Conservation (phyloP, 2,329 filamentous ascomycete genomes). For the Claviceps paspali region DNA sequence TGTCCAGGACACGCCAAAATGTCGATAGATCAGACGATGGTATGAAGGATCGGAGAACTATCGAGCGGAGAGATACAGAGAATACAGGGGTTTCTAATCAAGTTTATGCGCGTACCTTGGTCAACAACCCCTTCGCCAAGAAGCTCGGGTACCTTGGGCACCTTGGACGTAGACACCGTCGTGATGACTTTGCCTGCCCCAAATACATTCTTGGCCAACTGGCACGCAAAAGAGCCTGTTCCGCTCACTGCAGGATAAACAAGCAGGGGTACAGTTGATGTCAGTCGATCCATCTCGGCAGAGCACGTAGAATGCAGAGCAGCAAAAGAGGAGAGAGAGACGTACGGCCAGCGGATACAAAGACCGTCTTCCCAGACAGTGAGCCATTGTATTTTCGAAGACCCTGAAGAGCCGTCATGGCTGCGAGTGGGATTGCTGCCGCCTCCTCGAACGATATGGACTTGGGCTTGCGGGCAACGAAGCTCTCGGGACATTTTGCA, state of each 20-base stretch:
- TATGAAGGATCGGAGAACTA: no score
- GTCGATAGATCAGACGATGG: no score
- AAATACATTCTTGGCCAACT: conserved; percentile 29
- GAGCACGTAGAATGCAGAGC: no score
- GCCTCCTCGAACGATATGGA: conserved; percentile 26
- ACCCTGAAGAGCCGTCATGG: conserved; percentile 24
- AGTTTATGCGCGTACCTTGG: conserved; percentile 11
- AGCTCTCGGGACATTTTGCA: conserved; percentile 16
- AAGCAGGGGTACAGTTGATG: neutral
- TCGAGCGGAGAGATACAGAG: neutral
- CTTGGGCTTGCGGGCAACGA: conserved; percentile 23
- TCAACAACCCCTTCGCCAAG: conserved; percentile 24
- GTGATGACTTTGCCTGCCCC: conserved; percentile 28
- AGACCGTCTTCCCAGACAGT: conserved; percentile 18
- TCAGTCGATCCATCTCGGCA: neutral
- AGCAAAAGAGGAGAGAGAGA: neutral
- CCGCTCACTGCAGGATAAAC: conserved; percentile 8
- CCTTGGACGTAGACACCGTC: conserved; percentile 27
- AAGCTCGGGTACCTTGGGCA: conserved; percentile 19
- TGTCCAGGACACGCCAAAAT: no score
- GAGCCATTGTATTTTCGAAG: conserved; percentile 22
- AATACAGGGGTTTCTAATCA: neutral
- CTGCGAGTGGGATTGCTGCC: conserved; percentile 27
- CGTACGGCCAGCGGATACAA: conserved; percentile 13
- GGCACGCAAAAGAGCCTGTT: conserved; percentile 16